Base-by-base conservation (phyloP, 768 basidiomycete species). In the Psilocybe tampanensis region DNA sequence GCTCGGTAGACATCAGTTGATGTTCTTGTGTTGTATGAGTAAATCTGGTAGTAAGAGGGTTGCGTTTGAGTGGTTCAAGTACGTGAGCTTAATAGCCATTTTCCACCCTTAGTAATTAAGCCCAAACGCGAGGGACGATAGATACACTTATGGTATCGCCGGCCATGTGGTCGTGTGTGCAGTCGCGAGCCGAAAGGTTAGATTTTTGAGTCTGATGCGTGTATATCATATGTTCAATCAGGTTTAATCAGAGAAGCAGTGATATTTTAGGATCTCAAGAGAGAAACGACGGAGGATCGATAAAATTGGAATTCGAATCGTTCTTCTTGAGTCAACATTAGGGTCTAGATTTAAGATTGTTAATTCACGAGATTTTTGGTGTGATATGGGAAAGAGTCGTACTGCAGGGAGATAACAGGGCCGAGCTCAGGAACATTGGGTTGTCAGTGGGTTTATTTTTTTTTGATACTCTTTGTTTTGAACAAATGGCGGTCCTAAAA, bases 1-100 rank as follows among this genome's bases (percentile, higher is more conserved):
- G 55, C 41, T 60, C 62, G 23, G 55, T 33, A 26, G 62, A 51
- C 64, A 66, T 64, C 21, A 33, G 12, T n/a, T 33, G 17, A 24
- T 32, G 26, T n/a, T 18, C 7, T 45, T 26, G 15, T 19, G 41
- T 29, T 4, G 9, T 29, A 8, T 3, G 36, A 13, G 36, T 13
- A 13, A 6, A 5, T 39, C 12, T 39, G 12, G 36, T 5, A 6
- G 36, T 13, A 39, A 5, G 36, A n/a, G 36, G n/a, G 4, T 13
- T 39, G 36, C 4, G 36, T 39, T 3, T 8, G n/a, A n/a, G 13
- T 39, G 36, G n/a, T 5, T 39, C 4, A 13, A 4, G 6, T 39
- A 39, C 36, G 33, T 8, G 33, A 15, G 8, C 33, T 34, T 34
- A 34, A 34, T 15, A 13, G 43, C 21, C 17, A 21, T 5, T 44